Evolutionary conservation across 192 early-diverging fungal species (phyloP).

Genomic region (Oehlia diaphana): DNA sequence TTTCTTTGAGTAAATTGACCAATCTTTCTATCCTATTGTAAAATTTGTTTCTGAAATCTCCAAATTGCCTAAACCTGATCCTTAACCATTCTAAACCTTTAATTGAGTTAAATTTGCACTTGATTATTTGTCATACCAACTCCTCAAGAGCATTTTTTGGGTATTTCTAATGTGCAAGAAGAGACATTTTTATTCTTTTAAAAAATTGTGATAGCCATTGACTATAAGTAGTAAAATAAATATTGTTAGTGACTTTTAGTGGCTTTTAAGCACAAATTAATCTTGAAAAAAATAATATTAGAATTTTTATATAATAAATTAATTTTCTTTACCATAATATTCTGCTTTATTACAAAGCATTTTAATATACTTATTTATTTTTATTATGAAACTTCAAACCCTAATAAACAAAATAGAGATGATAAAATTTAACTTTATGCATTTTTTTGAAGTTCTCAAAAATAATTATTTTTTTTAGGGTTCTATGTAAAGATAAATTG

Average conservation of each 20-base stretch:
- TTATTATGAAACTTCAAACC: too few relatives aligned
- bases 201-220: not conserved
- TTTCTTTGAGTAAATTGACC: not conserved
- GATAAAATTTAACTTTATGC: too few relatives aligned
- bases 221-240: not conserved
- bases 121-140: not conserved
- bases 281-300: too few relatives aligned
- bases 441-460: too few relatives aligned
- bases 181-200: constrained; percentile 6
- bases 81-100: not conserved
- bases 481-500: too few relatives aligned
- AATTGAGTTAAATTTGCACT: not conserved
- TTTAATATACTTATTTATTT: too few relatives aligned
- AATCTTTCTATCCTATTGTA: not conserved
- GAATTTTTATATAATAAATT: too few relatives aligned
- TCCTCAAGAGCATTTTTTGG: not conserved
- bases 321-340: too few relatives aligned
- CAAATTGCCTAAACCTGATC: not conserved
- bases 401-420: too few relatives aligned
- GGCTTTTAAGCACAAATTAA: not conserved
- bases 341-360: too few relatives aligned
- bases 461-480: too few relatives aligned
- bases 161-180: not conserved
- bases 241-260: not conserved
- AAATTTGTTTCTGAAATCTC: not conserved